phyloP scores from a whole-genome alignment of 2,329 filamentous ascomycete genomes.

The Monosporascus sp. region DNA sequence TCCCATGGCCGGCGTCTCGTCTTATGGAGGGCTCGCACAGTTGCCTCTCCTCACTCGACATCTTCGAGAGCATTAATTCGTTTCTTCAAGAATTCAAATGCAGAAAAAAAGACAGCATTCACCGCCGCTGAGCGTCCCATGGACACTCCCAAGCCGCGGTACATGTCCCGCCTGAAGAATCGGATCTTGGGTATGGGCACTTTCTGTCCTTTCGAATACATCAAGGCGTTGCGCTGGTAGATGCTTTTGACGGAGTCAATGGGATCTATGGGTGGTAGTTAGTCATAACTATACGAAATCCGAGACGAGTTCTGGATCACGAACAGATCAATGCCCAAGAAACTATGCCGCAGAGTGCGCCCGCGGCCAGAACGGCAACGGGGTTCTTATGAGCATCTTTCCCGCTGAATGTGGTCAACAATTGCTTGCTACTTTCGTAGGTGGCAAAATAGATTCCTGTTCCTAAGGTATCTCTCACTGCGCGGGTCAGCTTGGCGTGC shows the following conservation, averaged over 20 bases:
- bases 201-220: slow-evolving; percentile 59
- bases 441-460: slow-evolving; percentile 86
- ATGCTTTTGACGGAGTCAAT: slow-evolving; percentile 82
- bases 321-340: slow-evolving; percentile 74
- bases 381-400: slow-evolving; percentile 72
- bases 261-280: slow-evolving; percentile 41
- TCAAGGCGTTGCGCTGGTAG: slow-evolving; percentile 76
- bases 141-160: slow-evolving; percentile 75
- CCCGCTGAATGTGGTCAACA: slow-evolving; percentile 68
- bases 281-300: background rate
- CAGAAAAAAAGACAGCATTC: slow-evolving; percentile 86
- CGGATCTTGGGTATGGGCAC: slow-evolving; percentile 68
- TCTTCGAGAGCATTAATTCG: slow-evolving; percentile 53
- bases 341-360: slow-evolving; percentile 75
- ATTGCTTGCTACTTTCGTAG: slow-evolving; percentile 80
- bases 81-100: slow-evolving; percentile 79
- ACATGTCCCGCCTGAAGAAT: slow-evolving; percentile 74
- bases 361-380: slow-evolving; percentile 71
- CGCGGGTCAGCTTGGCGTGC: slow-evolving; percentile 9
- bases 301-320: slow-evolving; percentile 25
- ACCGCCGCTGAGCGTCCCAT: slow-evolving; percentile 78
- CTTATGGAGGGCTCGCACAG: background rate
- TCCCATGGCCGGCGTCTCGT: background rate
- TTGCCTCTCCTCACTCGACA: slow-evolving; percentile 10
- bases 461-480: slow-evolving; percentile 76